Evolutionary conservation across 1,284 basidiomycete genomes (phyloP), one percentile per base, ranked within the genome.

Genomic region (Stygiomarasmius scandens): DNA sequence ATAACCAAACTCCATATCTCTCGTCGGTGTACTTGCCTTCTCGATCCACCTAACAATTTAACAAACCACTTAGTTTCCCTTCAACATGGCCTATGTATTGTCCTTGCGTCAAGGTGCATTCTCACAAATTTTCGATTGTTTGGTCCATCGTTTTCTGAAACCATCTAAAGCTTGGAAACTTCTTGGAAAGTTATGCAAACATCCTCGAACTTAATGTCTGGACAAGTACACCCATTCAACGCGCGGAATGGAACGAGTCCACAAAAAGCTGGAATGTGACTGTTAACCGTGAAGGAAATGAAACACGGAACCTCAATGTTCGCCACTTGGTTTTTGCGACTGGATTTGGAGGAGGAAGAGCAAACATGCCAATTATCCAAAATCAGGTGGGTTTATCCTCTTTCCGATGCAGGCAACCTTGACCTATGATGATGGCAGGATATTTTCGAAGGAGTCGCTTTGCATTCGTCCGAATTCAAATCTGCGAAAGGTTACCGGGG

Each of bases 191-290:
- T 29, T 86, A 83, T 66, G 82, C 80, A 14, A 73, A 80, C 38
- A 68, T 75, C 5, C 71, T 84, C 60, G 81, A 85, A 59, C 68
- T 84, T 43, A 79, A 82, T 67, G 72, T 81, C 36, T 85, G 84
- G 83, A 78, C 76, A 12, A 73, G 75, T 22, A 70, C 78, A 4
- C 74, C 66, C 1, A 67, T 81, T 14, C 70, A 63, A 5, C 63
- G 64, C 20, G 73, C 77, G 2, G 56, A 64, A 11, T 78, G 77
- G 57, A 73, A 80, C 58, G 70, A 71, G 38, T 64, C 65, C 32
- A 76, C 72, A 27, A 63, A 71, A 61, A 44, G 19, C 3, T 85
- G 81, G 83, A 64, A 74, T 25, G 75, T 85, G 22, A 73, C 69
- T n/a, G 71, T 85, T 11, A 58, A 74, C 53, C 71, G 71, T 19